These are phyloP conservation scores for Exophiala lecanii-corni DNA, from an alignment of 2,329 filamentous ascomycete genomes.

Conservation along the genomic window DNA sequence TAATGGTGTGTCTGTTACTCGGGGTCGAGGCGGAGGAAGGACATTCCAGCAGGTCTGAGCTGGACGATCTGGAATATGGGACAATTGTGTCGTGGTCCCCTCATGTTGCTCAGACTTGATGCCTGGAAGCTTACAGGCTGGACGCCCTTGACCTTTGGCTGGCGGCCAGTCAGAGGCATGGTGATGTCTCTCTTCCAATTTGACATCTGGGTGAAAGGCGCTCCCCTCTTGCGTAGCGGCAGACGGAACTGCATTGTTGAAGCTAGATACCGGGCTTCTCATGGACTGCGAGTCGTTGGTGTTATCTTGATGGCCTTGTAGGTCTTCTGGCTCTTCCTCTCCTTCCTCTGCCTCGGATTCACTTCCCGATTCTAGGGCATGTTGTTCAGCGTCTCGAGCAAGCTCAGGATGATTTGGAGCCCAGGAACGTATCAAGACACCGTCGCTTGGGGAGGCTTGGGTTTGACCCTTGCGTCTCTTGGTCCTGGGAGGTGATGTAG, in stretches of 20 bases:
- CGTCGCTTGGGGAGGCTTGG: constrained; percentile 52
- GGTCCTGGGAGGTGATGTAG: constrained; percentile 18
- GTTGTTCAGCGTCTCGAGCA: constrained; percentile 52
- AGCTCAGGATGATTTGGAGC: constrained; percentile 62
- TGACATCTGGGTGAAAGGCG: neutral
- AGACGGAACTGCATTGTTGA: neutral
- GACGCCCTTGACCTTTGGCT: neutral
- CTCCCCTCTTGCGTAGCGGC: neutral
- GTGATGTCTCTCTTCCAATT: neutral
- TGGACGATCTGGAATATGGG: neutral
- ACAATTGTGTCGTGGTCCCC: neutral
- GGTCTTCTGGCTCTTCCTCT: constrained; percentile 35
- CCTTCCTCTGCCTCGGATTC: constrained; percentile 44
- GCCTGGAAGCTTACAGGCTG: neutral
- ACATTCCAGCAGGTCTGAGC: constrained; percentile 5
- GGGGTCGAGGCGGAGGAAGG: constrained; percentile 8
- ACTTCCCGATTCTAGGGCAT: constrained; percentile 45
- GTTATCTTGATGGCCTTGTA: neutral
- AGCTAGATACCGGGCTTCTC: neutral
- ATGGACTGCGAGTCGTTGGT: neutral
- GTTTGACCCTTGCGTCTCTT: constrained; percentile 30
- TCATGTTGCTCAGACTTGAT: neutral
- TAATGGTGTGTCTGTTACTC: neutral
- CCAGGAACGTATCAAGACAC: constrained; percentile 62
- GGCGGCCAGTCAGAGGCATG: neutral